These are phyloP conservation scores for Alternaria triticina DNA, from an alignment of 2,329 filamentous ascomycete species.

Conservation along the genomic window DNA sequence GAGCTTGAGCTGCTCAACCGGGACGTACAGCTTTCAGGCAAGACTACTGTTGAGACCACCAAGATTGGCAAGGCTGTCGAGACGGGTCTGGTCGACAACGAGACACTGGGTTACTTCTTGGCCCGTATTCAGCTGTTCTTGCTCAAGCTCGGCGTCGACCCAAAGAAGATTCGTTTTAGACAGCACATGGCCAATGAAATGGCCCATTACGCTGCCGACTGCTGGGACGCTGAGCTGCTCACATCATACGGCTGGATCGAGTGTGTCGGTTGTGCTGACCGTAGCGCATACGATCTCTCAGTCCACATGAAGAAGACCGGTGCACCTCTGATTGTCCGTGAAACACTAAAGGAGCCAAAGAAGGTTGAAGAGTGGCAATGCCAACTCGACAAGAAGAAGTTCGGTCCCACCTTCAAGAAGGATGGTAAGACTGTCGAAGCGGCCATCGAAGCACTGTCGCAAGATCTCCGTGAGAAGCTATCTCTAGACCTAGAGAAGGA, in stretches of 20 bases:
- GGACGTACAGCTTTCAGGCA: slow-evolving; percentile 83
- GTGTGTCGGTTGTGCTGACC: slow-evolving; percentile 95
- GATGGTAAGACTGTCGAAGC: slow-evolving; percentile 85
- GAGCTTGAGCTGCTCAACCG: slow-evolving; percentile 86
- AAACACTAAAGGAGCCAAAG: slow-evolving; percentile 78
- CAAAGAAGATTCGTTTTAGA: slow-evolving; percentile 88
- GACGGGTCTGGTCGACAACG: slow-evolving; percentile 86
- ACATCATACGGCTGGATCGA: slow-evolving; percentile 98
- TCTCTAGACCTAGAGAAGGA: slow-evolving; percentile 74
- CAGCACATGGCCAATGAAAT: slow-evolving; percentile 94
- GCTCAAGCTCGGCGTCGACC: slow-evolving; percentile 84
- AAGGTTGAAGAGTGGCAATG: slow-evolving; percentile 86
- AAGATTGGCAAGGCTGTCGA: slow-evolving; percentile 86
- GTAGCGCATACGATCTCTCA: slow-evolving; percentile 90
- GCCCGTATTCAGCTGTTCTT: slow-evolving; percentile 93
- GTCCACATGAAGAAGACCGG: slow-evolving; percentile 95
- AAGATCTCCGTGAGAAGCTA: slow-evolving; percentile 81
- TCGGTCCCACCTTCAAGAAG: slow-evolving; percentile 91
- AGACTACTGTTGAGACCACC: slow-evolving; percentile 75
- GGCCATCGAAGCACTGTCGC: slow-evolving; percentile 75
- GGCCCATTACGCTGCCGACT: slow-evolving; percentile 95
- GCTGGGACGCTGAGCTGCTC: slow-evolving; percentile 94
- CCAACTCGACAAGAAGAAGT: slow-evolving; percentile 92
- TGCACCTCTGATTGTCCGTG: slow-evolving; percentile 81
- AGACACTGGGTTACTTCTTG: slow-evolving; percentile 97